These are phyloP conservation scores for Crataegus laevigata DNA, from an alignment of 306 rosid genomes.

Conservation along the genomic window DNA sequence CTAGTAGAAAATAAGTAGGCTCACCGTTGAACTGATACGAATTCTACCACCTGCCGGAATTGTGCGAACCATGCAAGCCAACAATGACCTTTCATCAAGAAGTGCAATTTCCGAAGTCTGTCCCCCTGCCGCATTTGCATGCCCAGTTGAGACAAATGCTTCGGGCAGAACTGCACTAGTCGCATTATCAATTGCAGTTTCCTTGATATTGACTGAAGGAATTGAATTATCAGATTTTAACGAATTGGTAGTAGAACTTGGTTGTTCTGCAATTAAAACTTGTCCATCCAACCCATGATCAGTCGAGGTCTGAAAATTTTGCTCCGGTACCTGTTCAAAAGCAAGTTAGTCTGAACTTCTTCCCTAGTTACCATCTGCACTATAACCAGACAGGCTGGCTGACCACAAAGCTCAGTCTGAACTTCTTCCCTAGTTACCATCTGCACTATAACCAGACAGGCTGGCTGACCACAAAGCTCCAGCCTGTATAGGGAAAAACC, in stretches of 20 bases:
- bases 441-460: constrained; percentile 1
- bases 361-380: constrained; percentile 4
- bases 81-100: constrained; percentile 78
- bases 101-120: constrained; percentile 46
- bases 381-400: neutral
- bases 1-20: constrained; percentile 9
- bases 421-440: neutral
- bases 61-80: constrained; percentile 90
- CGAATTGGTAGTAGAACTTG: constrained; percentile 40
- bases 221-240: constrained; percentile 30
- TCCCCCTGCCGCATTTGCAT: constrained; percentile 25
- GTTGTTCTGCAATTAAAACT: constrained; percentile 38
- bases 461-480: neutral
- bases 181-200: constrained; percentile 29
- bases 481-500: neutral
- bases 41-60: constrained; percentile 91
- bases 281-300: constrained; percentile 44
- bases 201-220: constrained; percentile 42
- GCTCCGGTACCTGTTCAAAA: constrained; percentile 38
- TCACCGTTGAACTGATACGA: constrained; percentile 79
- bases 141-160: constrained; percentile 45
- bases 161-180: constrained; percentile 46
- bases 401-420: neutral
- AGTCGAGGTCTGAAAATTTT: constrained; percentile 27
- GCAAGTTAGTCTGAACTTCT: constrained; percentile 3